Evolutionary conservation across 202 grass and related monocot species (phyloP).

Genomic region (Alloteropsis angusta): DNA sequence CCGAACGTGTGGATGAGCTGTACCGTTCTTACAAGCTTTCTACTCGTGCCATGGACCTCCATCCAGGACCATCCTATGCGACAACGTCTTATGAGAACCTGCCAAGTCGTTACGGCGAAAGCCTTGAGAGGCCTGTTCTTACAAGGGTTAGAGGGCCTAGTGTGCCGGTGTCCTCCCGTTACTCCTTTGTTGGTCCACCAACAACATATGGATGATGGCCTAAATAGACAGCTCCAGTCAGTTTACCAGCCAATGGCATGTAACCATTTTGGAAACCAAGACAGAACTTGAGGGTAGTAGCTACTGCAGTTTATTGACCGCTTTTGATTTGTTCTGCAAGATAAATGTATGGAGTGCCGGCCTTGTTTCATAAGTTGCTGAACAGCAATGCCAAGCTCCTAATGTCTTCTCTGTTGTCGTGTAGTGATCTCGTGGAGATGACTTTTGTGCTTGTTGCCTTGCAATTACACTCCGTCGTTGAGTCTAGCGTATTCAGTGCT

Average conservation of each 20-base stretch:
- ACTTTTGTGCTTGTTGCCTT: not conserved
- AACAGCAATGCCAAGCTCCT: not conserved
- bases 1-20: constrained; percentile 27
- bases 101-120: constrained; percentile 15
- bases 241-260: not conserved
- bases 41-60: constrained; percentile 14
- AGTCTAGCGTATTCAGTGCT: not conserved
- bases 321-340: not conserved
- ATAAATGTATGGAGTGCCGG: not conserved
- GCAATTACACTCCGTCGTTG: no score
- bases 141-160: constrained; percentile 1
- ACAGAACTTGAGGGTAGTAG: not conserved
- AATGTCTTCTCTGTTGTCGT: not conserved
- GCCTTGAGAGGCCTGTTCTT: constrained; percentile 18
- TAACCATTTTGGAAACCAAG: not conserved
- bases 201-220: constrained; percentile 24
- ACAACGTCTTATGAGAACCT: constrained; percentile 5
- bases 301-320: not conserved
- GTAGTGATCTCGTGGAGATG: not conserved
- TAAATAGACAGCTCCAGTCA: not conserved
- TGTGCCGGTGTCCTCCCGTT: constrained; percentile 34
- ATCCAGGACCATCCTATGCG: not conserved
- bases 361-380: constrained; percentile 2
- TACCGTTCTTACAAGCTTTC: constrained; percentile 38
- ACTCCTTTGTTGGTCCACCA: constrained; percentile 40